phyloP scores from a whole-genome alignment of 176 grass and related monocot genomes.

The Zoysia pacifica region DNA sequence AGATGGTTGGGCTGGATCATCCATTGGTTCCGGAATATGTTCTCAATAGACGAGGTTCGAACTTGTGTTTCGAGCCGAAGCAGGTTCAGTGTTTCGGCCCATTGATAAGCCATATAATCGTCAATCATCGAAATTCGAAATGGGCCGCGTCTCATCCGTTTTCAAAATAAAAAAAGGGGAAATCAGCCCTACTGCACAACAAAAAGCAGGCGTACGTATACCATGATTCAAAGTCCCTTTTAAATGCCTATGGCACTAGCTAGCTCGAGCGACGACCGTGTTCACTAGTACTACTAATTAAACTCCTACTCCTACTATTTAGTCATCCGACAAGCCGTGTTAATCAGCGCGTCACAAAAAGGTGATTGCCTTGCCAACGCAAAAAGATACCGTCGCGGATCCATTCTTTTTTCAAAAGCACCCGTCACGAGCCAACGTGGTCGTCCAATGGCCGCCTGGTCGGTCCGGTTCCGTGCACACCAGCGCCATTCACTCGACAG shows the following conservation, averaged over 20 bases:
- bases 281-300: no score
- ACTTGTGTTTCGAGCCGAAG: neutral
- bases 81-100: neutral
- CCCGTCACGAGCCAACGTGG: neutral
- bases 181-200: no score
- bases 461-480: slow-evolving; percentile 32
- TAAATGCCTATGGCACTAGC: neutral
- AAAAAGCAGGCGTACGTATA: no score
- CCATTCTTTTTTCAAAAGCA: neutral
- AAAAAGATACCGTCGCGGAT: neutral
- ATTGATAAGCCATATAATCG: no score
- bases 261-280: no score
- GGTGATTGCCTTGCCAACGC: neutral
- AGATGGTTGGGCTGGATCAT: neutral
- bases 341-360: neutral
- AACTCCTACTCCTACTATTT: no score
- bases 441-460: neutral
- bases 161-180: neutral
- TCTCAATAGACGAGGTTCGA: neutral
- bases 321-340: no score
- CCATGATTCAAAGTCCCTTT: neutral
- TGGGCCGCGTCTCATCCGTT: neutral
- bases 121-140: neutral
- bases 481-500: neutral
- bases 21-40: neutral